Conservation (phyloP, 2,329 filamentous ascomycete genomes). For the Aspergillus ruber region DNA sequence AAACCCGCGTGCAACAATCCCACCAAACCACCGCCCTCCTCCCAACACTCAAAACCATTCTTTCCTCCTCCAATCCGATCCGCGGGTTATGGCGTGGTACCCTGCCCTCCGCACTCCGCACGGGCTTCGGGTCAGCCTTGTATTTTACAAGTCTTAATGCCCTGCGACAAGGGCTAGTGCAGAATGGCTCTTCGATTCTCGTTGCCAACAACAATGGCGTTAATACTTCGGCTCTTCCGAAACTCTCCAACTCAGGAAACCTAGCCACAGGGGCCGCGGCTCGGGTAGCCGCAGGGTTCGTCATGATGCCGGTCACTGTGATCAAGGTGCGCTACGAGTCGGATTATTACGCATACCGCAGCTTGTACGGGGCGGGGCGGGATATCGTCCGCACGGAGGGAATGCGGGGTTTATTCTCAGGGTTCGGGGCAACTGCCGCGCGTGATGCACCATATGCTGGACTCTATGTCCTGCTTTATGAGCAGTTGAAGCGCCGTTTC, state of each 20-base stretch:
- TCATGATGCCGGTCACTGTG: conserved; percentile 93
- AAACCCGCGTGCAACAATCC: conserved; percentile 91
- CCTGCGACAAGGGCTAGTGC: conserved; percentile 62
- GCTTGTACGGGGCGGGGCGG: conserved; percentile 62
- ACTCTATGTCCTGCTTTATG: conserved; percentile 89
- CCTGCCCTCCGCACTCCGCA: conserved; percentile 84
- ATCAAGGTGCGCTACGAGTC: conserved; percentile 96
- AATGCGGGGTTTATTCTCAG: conserved; percentile 78
- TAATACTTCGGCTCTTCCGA: conserved; percentile 64
- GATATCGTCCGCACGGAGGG: conserved; percentile 73
- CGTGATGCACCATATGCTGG: conserved; percentile 96
- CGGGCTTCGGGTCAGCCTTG: conserved; percentile 83
- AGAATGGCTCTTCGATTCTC: conserved; percentile 33
- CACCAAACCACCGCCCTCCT: conserved; percentile 60
- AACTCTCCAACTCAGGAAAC: conserved; percentile 77
- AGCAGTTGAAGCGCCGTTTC: conserved; percentile 45
- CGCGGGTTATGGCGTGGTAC: conserved; percentile 86
- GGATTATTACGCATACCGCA: conserved; percentile 74
- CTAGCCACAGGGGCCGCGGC: conserved; percentile 77
- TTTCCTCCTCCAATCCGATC: conserved; percentile 59
- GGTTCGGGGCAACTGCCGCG: conserved; percentile 87
- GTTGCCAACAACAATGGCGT: conserved; percentile 18
- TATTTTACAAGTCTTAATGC: conserved; percentile 89
- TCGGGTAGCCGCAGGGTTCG: conserved; percentile 76
- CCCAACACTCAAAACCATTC: conserved; percentile 63